phyloP scores from a whole-genome alignment of 306 rosid genomes.

The Malus fusca region DNA sequence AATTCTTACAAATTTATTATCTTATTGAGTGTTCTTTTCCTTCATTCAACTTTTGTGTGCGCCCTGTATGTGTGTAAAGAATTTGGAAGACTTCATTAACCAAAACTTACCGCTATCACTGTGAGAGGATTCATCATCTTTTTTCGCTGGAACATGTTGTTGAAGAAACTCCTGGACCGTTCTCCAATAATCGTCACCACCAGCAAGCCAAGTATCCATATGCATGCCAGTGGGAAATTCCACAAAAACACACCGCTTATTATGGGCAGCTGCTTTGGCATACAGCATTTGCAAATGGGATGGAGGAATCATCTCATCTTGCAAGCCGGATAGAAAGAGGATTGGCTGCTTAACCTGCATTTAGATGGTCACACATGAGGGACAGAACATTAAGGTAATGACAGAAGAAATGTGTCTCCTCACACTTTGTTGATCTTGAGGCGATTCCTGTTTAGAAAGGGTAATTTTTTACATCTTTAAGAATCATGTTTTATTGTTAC shows the following conservation, averaged over 20 bases:
- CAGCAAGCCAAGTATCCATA: constrained; percentile 94
- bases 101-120: constrained; percentile 29
- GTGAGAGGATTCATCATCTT: constrained; percentile 43
- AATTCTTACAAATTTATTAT: neutral
- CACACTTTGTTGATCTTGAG: neutral
- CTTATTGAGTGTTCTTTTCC: neutral
- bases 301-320: constrained; percentile 99
- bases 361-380: constrained; percentile 4
- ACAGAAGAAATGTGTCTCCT: neutral
- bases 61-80: neutral
- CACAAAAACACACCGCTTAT: constrained; percentile 59
- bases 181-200: constrained; percentile 91
- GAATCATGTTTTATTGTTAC: neutral
- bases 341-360: constrained; percentile 90
- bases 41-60: neutral
- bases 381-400: neutral
- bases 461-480: neutral
- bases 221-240: constrained; percentile 96
- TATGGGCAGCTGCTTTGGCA: constrained; percentile 92
- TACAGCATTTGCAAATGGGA: constrained; percentile 81
- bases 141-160: constrained; percentile 43
- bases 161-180: constrained; percentile 64
- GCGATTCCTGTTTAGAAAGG: neutral
- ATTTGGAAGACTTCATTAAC: neutral
- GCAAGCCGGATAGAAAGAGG: constrained; percentile 89